Conservation (phyloP, 1,284 basidiomycete species). For the Cryptococcus sp. region DNA sequence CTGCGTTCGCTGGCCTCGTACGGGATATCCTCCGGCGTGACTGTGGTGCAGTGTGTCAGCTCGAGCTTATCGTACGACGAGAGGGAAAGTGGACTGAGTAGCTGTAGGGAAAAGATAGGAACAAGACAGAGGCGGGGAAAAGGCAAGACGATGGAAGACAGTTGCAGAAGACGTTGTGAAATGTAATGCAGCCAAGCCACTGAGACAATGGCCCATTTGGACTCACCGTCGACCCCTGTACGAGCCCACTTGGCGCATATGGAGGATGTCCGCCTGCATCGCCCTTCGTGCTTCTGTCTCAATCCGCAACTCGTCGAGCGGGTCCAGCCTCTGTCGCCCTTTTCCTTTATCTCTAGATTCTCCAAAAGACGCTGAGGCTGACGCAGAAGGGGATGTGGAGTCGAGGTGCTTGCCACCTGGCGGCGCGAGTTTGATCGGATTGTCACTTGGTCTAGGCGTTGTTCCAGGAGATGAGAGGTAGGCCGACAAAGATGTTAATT, state of each 20-base stretch:
- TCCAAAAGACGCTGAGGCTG: not conserved
- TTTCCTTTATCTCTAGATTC: not conserved
- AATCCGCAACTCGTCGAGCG: slow-evolving; percentile 55
- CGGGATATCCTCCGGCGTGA: slow-evolving; percentile 58
- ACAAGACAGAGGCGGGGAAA: no score
- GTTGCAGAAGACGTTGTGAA: no score
- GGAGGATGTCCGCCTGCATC: slow-evolving; percentile 57
- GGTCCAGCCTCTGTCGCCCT: slow-evolving; percentile 32
- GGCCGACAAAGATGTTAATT: slow-evolving; percentile 58
- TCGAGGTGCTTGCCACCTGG: slow-evolving; percentile 15
- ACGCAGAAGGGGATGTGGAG: not conserved
- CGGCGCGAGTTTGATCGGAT: slow-evolving; percentile 11
- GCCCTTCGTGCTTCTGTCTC: slow-evolving; percentile 58
- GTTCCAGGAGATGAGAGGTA: slow-evolving; percentile 59
- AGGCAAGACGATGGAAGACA: no score
- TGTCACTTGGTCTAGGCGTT: slow-evolving; percentile 27
- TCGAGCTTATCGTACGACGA: no score
- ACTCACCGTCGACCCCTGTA: slow-evolving; percentile 55
- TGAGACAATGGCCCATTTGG: no score
- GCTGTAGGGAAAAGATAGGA: no score
- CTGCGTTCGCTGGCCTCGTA: slow-evolving; percentile 59
- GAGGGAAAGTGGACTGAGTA: no score
- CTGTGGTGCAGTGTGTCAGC: slow-evolving; percentile 23
- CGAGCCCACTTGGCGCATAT: slow-evolving; percentile 57
- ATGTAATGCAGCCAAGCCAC: no score